Evolutionary conservation across 371 early-diverging fungal genomes (phyloP), one percentile per base, ranked within the genome.

Genomic region (Circinella minor): DNA sequence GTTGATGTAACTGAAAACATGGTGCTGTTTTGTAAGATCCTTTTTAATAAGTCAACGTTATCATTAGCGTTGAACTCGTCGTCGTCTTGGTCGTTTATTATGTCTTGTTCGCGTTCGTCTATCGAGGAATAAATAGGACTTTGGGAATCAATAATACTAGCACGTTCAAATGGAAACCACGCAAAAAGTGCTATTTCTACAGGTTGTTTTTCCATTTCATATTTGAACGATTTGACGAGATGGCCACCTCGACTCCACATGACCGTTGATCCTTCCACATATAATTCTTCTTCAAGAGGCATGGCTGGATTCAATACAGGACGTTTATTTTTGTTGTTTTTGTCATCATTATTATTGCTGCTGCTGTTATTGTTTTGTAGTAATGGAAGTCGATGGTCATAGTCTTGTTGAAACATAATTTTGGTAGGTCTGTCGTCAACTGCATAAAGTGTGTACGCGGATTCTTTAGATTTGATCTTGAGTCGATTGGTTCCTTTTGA

Each of bases 171-270:
- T 15, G 69, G 74, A 64, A 74, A 74, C 74, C 74, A 74, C 13
- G 68, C 74, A 67, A 74, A 74, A 11, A 66, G 46, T 18, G 74
- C 74, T 17, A 67, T 36, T 36, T 70, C 61, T 20, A 74, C 67
- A 18, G 65, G 68, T 39, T 68, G 69, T 18, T 63, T 46, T 59
- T 67, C 51, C 18, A 37, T 20, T 38, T 67, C 59, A 20, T 67
- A 70, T 47, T 69, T 68, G 38, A 74, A 38, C 7, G 70, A 61
- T 36, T 70, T 62, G 15, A 69, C 36, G 9, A 74, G 57, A 38
- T 74, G 74, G 4, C 47, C 57, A 4, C 63, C 70, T 10, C 70
- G 74, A 57, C 74, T 74, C 74, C 74, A 74, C 11, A 74, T 43
- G 4, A 74, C 74, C 3, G 65, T 70, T 3, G 67, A 49, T 4